Base-by-base conservation (phyloP, 371 early-diverging fungal species). In the Synchytrium microbalum region DNA sequence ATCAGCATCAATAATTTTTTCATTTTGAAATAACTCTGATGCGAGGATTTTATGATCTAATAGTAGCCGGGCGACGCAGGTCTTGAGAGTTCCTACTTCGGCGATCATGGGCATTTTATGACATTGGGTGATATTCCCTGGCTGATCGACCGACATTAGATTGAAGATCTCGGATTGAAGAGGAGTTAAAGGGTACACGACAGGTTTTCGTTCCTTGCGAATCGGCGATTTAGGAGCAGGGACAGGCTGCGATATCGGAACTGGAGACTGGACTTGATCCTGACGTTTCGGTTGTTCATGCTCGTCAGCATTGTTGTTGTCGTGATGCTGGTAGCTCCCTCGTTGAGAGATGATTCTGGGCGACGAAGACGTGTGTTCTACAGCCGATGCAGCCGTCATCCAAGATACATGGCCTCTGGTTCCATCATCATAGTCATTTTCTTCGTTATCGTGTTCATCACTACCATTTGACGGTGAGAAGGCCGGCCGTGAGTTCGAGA, bases 1-100 rank as follows among this genome's bases (percentile, higher is more conserved):
- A 61, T 80, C 80, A 2, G 75, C 80, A 59, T 80, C 80, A 2
- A 80, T 63, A 54, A 80, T 80, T 29, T 66, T 60, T 27, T 71
- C 73, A 54, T 80, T 80, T 3, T 76, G 60, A 59, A 65, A 76
- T 54, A 80, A 72, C 16, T 59, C 52, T 3, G 80, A 74, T n/a
- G 68, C 27, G 16, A 80, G 59, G 2, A 80, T 28, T 10, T 30
- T 5, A 60, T 56, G 29, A 56, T 56, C 46, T 19, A 38, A 38
- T 38, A 38, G 46, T 19, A 38, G 46, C 5, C 46, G 46, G 19
- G 46, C 46, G 5, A 38, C 46, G 19, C 46, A 38, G 19, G 46
- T 38, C 19, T 38, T 38, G 46, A 38, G 10, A 38, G 46, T 38
- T 19, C 19, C 46, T 19, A 38, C 19, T 5, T 38, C 46, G 46